These are phyloP conservation scores for Parastagonospora avenae DNA, from an alignment of 2,329 filamentous ascomycete genomes.

Conservation along the genomic window DNA sequence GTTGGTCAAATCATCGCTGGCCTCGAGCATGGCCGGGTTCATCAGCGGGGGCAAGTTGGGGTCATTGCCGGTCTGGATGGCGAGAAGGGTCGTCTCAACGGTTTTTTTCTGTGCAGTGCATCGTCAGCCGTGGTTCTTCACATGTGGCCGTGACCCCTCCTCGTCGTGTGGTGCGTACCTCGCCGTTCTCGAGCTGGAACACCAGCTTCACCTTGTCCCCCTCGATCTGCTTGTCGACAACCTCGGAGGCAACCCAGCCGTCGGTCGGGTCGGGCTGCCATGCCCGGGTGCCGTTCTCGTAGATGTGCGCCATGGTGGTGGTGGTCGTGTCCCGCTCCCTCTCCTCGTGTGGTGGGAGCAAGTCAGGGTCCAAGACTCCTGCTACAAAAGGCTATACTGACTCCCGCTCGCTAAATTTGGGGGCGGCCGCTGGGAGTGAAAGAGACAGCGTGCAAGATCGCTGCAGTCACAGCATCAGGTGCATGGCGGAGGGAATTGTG, in stretches of 20 bases:
- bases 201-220: slow-evolving; percentile 86
- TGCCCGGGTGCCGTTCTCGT: slow-evolving; percentile 94
- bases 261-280: slow-evolving; percentile 97
- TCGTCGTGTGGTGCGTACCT: slow-evolving; percentile 61
- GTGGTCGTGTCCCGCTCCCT: slow-evolving; percentile 31
- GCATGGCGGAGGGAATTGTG: slow-evolving; percentile 21
- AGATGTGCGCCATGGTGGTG: slow-evolving; percentile 80
- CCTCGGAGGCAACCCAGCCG: slow-evolving; percentile 96
- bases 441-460: slow-evolving; percentile 27
- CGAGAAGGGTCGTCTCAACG: slow-evolving; percentile 76
- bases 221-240: slow-evolving; percentile 80
- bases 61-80: slow-evolving; percentile 77
- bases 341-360: slow-evolving; percentile 17
- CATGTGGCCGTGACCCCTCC: too few species aligned
- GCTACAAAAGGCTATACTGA: slow-evolving; percentile 16
- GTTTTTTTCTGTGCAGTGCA: slow-evolving; percentile 68
- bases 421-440: slow-evolving; percentile 19
- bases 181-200: slow-evolving; percentile 90
- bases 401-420: slow-evolving; percentile 22
- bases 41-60: slow-evolving; percentile 86
- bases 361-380: slow-evolving; percentile 32
- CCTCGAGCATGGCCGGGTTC: slow-evolving; percentile 98
- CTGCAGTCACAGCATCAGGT: slow-evolving; percentile 35
- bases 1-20: slow-evolving; percentile 96
- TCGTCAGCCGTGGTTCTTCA: slow-evolving; percentile 18